Percentiles rank a stretch among this genome's conserved stretches.
phyloP scores from a whole-genome alignment of 2,329 filamentous ascomycete species.

The Penicillium glabrum region DNA sequence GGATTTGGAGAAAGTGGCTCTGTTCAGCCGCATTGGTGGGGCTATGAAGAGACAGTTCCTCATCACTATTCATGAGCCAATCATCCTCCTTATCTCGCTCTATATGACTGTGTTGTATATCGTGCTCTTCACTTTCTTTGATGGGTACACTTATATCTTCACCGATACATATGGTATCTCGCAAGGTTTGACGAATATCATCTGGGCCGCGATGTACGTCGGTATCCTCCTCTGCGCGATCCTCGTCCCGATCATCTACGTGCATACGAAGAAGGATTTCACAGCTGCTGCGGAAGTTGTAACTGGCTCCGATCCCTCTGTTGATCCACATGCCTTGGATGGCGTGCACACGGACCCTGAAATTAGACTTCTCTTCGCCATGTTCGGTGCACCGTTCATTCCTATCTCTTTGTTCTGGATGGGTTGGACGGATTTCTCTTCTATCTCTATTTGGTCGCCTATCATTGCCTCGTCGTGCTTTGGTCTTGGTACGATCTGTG shows the following conservation, averaged over 20 bases:
- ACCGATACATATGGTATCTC: constrained; percentile 49
- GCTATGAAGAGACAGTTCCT: constrained; percentile 52
- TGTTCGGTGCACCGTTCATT: constrained; percentile 52
- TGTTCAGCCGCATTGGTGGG: constrained; percentile 42
- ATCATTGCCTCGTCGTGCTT: constrained; percentile 54
- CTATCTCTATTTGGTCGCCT: constrained; percentile 53
- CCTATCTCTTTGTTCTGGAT: constrained; percentile 60
- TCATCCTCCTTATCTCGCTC: constrained; percentile 32
- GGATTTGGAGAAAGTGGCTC: constrained; percentile 45
- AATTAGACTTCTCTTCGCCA: constrained; percentile 56
- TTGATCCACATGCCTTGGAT: constrained; percentile 13
- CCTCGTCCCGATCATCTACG: constrained; percentile 49
- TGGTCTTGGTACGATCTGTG: constrained; percentile 51
- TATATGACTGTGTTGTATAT: constrained; percentile 40
- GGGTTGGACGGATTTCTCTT: constrained; percentile 50
- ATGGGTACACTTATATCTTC: constrained; percentile 56
- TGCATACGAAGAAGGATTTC: constrained; percentile 34
- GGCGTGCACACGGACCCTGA: constrained; percentile 44
- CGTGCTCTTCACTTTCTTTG: constrained; percentile 39
- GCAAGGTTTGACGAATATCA: constrained; percentile 49
- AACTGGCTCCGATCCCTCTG: constrained; percentile 6
- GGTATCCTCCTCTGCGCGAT: constrained; percentile 39
- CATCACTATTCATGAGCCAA: constrained; percentile 49
- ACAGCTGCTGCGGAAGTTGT: constrained; percentile 32
- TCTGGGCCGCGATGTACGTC: constrained; percentile 52